These are phyloP conservation scores for Nadsonia fulvescens DNA, from an alignment of 805 yeast genomes.

Conservation along the genomic window DNA sequence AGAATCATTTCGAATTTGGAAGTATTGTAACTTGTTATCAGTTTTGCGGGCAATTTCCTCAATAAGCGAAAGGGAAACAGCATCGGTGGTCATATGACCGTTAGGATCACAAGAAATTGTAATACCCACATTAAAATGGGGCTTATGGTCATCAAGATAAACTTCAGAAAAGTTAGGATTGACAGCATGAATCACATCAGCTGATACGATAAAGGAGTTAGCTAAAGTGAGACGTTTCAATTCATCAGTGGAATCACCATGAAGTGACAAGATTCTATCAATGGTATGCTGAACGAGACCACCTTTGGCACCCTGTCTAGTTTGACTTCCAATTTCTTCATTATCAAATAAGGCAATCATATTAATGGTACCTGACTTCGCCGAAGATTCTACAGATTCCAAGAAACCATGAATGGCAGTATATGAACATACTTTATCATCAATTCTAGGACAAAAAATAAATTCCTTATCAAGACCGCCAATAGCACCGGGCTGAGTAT, in stretches of 20 bases:
- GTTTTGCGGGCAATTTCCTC: slow-evolving; percentile 50
- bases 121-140: slow-evolving; percentile 60
- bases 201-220: slow-evolving; percentile 57
- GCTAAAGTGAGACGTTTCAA: slow-evolving; percentile 30
- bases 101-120: slow-evolving; percentile 54
- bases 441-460: slow-evolving; percentile 63
- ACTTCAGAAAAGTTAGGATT: slow-evolving; percentile 53
- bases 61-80: slow-evolving; percentile 47
- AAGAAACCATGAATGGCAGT: slow-evolving; percentile 49
- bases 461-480: slow-evolving; percentile 65
- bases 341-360: slow-evolving; percentile 55
- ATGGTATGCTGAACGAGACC: slow-evolving; percentile 47
- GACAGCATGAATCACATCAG: slow-evolving; percentile 65
- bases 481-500: slow-evolving; percentile 54
- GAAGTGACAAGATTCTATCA: slow-evolving; percentile 22
- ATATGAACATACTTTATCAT: slow-evolving; percentile 65
- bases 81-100: slow-evolving; percentile 68
- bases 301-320: slow-evolving; percentile 68
- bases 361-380: slow-evolving; percentile 19
- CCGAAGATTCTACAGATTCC: slow-evolving; percentile 22
- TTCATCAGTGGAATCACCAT: slow-evolving; percentile 16
- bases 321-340: slow-evolving; percentile 65
- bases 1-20: slow-evolving; percentile 70
- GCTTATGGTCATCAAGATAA: slow-evolving; percentile 58
- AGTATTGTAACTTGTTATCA: slow-evolving; percentile 50